Evolutionary conservation across 352 stramenopile species (phyloP).

Genomic region (Phytophthora brassicae): DNA sequence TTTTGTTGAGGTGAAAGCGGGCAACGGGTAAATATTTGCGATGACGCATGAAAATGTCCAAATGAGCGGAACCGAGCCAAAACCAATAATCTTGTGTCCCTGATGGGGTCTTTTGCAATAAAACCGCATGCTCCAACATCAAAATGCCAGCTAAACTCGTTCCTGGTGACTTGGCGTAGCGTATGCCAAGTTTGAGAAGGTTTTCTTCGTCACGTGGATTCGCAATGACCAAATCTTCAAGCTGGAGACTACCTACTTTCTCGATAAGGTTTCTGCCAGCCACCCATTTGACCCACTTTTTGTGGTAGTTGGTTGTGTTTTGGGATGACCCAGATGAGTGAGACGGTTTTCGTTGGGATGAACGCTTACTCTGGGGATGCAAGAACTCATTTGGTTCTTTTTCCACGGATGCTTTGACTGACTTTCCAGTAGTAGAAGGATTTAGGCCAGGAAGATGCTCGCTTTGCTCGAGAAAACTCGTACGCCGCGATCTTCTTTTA

Average conservation of each 20-base stretch:
- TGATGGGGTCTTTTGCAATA: constrained; percentile 43
- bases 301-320: constrained; percentile 47
- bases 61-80: constrained; percentile 58
- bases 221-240: constrained; percentile 62
- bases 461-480: constrained; percentile 9
- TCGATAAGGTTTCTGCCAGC: constrained; percentile 53
- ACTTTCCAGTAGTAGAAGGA: background rate
- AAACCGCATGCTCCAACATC: constrained; percentile 55
- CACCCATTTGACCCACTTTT: constrained; percentile 62
- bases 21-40: constrained; percentile 63
- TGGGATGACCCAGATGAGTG: constrained; percentile 8
- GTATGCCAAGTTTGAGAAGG: constrained; percentile 58
- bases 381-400: background rate
- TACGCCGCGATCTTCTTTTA: constrained; percentile 13
- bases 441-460: constrained; percentile 5
- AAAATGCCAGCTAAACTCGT: constrained; percentile 59
- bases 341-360: constrained; percentile 13
- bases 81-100: constrained; percentile 70
- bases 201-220: constrained; percentile 42
- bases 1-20: constrained; percentile 53
- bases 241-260: constrained; percentile 65
- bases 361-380: background rate
- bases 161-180: constrained; percentile 53
- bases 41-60: constrained; percentile 63
- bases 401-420: background rate